Evolutionary conservation across 2,329 filamentous ascomycete genomes (phyloP).

Genomic region (Sordariomycetes sp.): DNA sequence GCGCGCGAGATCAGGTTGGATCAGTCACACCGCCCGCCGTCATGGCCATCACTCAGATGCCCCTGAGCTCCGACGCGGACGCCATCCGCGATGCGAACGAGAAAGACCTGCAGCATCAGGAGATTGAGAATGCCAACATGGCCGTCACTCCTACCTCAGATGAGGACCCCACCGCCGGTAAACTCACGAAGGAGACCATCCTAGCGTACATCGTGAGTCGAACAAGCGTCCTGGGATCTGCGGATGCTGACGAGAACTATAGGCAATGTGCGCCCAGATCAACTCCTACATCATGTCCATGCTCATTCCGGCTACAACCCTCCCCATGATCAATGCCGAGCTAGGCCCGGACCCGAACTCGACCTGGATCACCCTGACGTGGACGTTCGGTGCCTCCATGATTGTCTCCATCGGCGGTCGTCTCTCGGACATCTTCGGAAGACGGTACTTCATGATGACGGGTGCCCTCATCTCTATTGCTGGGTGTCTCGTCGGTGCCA

Average conservation of each 20-base stretch:
- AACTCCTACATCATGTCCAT: slow-evolving; percentile 25
- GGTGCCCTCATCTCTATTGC: slow-evolving; percentile 21
- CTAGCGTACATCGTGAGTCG: slow-evolving; percentile 9
- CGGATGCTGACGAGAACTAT: neutral
- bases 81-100: slow-evolving; percentile 2
- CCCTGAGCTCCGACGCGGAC: slow-evolving; percentile 5
- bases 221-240: too few species aligned
- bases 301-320: slow-evolving; percentile 21
- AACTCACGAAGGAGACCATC: slow-evolving; percentile 10
- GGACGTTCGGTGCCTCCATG: slow-evolving; percentile 20
- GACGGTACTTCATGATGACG: slow-evolving; percentile 25
- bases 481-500: slow-evolving; percentile 27
- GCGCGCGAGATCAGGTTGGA: too few species aligned
- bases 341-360: slow-evolving; percentile 22
- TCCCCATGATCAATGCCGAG: slow-evolving; percentile 22
- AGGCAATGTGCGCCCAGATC: slow-evolving; percentile 8
- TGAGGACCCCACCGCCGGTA: slow-evolving; percentile 6
- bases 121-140: slow-evolving; percentile 6
- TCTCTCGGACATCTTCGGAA: slow-evolving; percentile 28
- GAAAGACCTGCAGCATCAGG: slow-evolving; percentile 5
- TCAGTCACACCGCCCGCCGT: slow-evolving; percentile 4
- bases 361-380: slow-evolving; percentile 23
- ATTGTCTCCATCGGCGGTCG: slow-evolving; percentile 23
- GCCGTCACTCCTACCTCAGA: slow-evolving; percentile 1
- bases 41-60: slow-evolving; percentile 8